Conservation (phyloP, 78 protist genomes). For the Polysphondylium violaceum region DNA sequence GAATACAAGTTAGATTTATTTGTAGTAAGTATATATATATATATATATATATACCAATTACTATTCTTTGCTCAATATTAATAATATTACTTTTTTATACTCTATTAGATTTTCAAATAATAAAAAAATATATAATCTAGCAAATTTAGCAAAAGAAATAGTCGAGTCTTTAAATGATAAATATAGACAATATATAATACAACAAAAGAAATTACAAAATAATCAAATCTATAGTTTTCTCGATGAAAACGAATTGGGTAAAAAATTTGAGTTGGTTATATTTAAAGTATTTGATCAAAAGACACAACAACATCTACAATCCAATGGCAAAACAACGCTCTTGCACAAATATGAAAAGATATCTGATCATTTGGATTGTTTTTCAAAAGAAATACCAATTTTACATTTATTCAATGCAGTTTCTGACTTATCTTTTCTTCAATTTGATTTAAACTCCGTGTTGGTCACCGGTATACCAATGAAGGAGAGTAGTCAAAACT, state of each 20-base stretch:
- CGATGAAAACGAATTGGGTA: too few relatives aligned
- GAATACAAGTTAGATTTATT: not conserved
- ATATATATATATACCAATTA: too few relatives aligned
- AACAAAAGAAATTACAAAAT: too few relatives aligned
- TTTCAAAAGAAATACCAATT: conserved; percentile 36
- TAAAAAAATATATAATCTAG: too few relatives aligned
- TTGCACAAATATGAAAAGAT: not conserved
- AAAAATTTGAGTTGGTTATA: not conserved
- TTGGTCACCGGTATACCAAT: conserved; percentile 61
- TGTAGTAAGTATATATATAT: not conserved
- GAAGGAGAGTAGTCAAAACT: conserved; percentile 44
- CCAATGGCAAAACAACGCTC: not conserved
- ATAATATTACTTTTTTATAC: too few relatives aligned
- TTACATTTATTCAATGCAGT: not conserved
- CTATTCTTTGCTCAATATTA: too few relatives aligned
- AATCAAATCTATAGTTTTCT: too few relatives aligned
- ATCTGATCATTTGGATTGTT: conserved; percentile 20
- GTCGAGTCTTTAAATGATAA: too few relatives aligned
- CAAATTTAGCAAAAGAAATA: too few relatives aligned
- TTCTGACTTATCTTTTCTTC: conserved; percentile 25
- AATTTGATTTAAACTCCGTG: conserved; percentile 25
- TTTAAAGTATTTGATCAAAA: not conserved
- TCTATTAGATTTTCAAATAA: too few relatives aligned
- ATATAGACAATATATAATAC: too few relatives aligned
- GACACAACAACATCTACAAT: not conserved